phyloP scores from a whole-genome alignment of 1,284 basidiomycete genomes.

The Kwoniella shivajii region DNA sequence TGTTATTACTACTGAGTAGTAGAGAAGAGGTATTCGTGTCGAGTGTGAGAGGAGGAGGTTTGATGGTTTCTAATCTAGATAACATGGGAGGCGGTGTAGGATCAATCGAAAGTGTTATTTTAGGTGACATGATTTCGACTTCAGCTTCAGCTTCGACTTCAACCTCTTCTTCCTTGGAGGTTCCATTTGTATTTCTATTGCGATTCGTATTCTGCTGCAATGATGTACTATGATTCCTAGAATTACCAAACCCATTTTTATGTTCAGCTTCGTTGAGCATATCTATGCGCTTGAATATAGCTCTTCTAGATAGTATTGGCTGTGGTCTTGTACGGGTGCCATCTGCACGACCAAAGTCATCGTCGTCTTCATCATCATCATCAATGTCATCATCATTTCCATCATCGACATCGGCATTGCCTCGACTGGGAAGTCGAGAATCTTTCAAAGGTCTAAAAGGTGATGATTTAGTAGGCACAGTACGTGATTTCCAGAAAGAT shows the following conservation, averaged over 20 bases:
- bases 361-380: conserved; percentile 7
- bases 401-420: not conserved
- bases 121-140: conserved; percentile 23
- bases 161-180: not conserved
- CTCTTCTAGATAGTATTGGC: conserved; percentile 20
- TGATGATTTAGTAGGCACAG: conserved; percentile 24
- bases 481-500: conserved; percentile 37
- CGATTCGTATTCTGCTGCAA: no score
- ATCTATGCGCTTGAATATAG: conserved; percentile 26
- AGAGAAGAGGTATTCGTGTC: not conserved
- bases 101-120: conserved; percentile 33
- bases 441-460: conserved; percentile 21
- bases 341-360: not conserved
- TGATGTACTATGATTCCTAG: no score
- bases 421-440: not conserved
- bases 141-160: not conserved
- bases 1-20: not conserved
- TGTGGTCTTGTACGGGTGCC: not conserved
- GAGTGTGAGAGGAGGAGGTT: conserved; percentile 12
- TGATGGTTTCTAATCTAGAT: conserved; percentile 7
- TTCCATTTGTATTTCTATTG: no score
- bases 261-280: conserved; percentile 23
- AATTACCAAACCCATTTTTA: conserved; percentile 8
- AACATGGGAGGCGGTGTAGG: conserved; percentile 12
- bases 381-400: not conserved